Percentiles rank a stretch among this genome's conserved stretches.
Evolutionary conservation across 148 eudicot species (phyloP).

Genomic region (Agrostemma githago): DNA sequence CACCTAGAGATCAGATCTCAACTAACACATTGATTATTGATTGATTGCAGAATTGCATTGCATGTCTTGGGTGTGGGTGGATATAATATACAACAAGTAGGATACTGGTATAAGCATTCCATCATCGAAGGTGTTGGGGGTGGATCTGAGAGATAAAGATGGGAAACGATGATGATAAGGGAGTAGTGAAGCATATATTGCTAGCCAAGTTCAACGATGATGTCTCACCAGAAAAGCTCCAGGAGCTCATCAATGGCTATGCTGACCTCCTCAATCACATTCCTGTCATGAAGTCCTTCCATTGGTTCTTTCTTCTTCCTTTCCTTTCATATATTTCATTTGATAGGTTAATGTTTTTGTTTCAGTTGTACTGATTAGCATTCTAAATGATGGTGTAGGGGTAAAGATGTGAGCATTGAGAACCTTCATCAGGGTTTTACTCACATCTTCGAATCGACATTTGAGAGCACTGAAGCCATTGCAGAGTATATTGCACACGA

Average conservation of each 20-base stretch:
- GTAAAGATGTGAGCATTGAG: constrained; percentile 65
- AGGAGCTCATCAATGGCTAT: constrained; percentile 51
- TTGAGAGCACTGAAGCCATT: constrained; percentile 61
- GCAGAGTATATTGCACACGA: constrained; percentile 65
- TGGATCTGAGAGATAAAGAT: neutral
- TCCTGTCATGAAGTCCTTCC: constrained; percentile 59
- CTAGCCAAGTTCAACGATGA: constrained; percentile 64
- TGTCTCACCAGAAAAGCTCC: constrained; percentile 38
- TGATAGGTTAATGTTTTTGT: no score
- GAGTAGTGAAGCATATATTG: constrained; percentile 62
- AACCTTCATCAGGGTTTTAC: constrained; percentile 83
- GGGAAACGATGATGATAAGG: constrained; percentile 14
- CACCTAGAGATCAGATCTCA: no score
- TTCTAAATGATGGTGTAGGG: constrained; percentile 68
- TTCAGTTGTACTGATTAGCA: no score
- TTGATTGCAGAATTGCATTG: no score
- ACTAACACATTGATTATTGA: no score
- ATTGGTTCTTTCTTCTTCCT: constrained; percentile 28
- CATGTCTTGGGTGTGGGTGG: no score
- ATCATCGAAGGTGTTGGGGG: no score
- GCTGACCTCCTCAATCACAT: constrained; percentile 62
- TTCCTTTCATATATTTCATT: neutral
- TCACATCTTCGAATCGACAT: constrained; percentile 71
- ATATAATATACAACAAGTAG: no score
- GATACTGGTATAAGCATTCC: no score